phyloP scores from a whole-genome alignment of 108 stramenopile genomes.

The Cyclostephanos invisitatus region DNA sequence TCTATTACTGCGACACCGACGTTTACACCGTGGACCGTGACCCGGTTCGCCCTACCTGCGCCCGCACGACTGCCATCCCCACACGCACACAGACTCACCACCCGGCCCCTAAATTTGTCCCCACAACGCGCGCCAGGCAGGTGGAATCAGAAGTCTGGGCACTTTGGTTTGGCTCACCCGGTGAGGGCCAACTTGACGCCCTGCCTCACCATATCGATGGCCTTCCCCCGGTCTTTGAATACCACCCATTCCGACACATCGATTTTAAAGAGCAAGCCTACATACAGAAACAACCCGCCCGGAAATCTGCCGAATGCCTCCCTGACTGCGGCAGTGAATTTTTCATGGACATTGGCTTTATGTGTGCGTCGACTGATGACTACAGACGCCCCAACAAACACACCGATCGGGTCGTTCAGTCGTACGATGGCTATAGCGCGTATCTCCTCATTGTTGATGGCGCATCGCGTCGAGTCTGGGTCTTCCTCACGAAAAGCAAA shows the following conservation, averaged over 20 bases:
- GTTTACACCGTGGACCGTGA: no score
- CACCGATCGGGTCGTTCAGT: background rate
- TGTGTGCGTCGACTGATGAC: background rate
- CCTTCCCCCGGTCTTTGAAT: background rate
- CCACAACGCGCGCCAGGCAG: no score
- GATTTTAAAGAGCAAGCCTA: background rate
- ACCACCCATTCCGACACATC: background rate
- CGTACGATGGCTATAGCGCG: background rate
- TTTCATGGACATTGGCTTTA: background rate
- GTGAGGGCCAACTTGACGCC: background rate
- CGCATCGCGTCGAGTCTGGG: background rate
- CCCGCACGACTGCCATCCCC: no score
- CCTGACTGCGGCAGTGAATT: background rate
- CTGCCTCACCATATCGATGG: background rate
- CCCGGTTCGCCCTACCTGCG: no score
- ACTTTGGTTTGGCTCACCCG: background rate
- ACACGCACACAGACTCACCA: no score
- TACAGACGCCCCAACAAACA: background rate
- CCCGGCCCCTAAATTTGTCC: no score
- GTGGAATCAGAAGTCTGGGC: constrained; percentile 1
- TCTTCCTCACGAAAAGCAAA: no score
- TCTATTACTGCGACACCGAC: no score
- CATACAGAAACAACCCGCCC: background rate
- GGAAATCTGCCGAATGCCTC: background rate
- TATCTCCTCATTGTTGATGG: constrained; percentile 1